Base-by-base conservation (phyloP, 179 eudicot species). In the Camellia oleifera region DNA sequence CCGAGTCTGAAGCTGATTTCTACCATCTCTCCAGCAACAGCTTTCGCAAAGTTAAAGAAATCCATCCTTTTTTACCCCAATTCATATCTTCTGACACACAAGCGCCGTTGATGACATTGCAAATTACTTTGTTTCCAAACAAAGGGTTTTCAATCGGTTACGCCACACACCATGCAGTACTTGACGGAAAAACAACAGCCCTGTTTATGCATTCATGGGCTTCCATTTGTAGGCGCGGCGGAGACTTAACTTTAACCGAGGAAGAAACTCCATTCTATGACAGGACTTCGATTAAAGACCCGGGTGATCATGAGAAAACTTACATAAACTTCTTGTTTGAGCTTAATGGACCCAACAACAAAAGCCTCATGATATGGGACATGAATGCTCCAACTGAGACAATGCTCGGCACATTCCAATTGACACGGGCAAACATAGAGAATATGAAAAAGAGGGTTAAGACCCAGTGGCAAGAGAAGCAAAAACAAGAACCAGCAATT, bases 191-290 rank as follows among this genome's bases (percentile, higher is more conserved):
- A 78, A 23, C 87, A 0, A 79, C 84, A 69, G 42, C 81, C 52
- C 76, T 78, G 76, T 89, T 89, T 77, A 57, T 89, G 72, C 76
- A 70, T 52, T n/a, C 83, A 0, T 89, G 92, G 92, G 82, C 88
- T 10, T 82, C 78, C 57, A 52, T 80, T 23, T 89, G 76, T n/a
- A 87, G 14, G 76, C 61, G 7, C 1, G 77, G 12, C 0, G 57
- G 13, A 14, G 69, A 72, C 26, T 40, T 54, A 12, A 44, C 57
- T 78, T 32, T 70, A 44, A 18, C 26, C 5, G 52, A 48, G 17
- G 69, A 70, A 20, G 69, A 57, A 20, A 60, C 57, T 69, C 86
- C 86, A 1, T 73, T 57, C 14, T 84, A 68, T 26, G 89, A 89
- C 65, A 69, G 93, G 83, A 72, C 84, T 11, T 26, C 81, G 0